Evolutionary conservation across 352 stramenopile species (phyloP).

Genomic region (Pythium dissotocum): DNA sequence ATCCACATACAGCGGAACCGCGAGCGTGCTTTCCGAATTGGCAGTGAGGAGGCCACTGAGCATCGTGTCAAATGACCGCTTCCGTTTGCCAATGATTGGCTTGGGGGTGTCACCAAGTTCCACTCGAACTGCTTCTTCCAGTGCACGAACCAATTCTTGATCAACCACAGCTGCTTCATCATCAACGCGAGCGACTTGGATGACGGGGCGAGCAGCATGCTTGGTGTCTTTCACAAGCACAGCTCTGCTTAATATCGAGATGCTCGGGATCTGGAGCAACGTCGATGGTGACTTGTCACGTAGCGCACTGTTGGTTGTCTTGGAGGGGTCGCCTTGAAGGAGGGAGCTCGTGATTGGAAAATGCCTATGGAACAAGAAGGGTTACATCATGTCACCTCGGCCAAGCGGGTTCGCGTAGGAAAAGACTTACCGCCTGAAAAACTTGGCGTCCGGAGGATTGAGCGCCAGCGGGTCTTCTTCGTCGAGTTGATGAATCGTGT

Average conservation of each 20-base stretch:
- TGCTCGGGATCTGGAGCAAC: background rate
- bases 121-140: constrained; percentile 31
- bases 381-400: too few relatives aligned
- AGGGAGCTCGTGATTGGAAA: background rate
- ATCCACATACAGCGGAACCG: constrained; percentile 50
- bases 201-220: constrained; percentile 23
- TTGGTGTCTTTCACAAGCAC: constrained; percentile 41
- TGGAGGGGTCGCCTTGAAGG: background rate
- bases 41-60: background rate
- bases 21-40: constrained; percentile 10
- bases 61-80: constrained; percentile 21
- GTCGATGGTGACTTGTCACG: background rate
- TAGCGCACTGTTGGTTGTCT: background rate
- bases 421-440: constrained; percentile 17
- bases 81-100: background rate
- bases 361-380: background rate
- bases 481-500: constrained; percentile 26
- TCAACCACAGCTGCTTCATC: constrained; percentile 19
- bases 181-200: constrained; percentile 23
- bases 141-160: constrained; percentile 23
- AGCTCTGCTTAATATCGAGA: constrained; percentile 42
- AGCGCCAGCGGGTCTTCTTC: constrained; percentile 26
- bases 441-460: constrained; percentile 25
- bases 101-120: constrained; percentile 16
- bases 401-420: too few relatives aligned